Evolutionary conservation across 1,139 yeast genomes (phyloP).

Genomic region (Hansenula sp.): DNA sequence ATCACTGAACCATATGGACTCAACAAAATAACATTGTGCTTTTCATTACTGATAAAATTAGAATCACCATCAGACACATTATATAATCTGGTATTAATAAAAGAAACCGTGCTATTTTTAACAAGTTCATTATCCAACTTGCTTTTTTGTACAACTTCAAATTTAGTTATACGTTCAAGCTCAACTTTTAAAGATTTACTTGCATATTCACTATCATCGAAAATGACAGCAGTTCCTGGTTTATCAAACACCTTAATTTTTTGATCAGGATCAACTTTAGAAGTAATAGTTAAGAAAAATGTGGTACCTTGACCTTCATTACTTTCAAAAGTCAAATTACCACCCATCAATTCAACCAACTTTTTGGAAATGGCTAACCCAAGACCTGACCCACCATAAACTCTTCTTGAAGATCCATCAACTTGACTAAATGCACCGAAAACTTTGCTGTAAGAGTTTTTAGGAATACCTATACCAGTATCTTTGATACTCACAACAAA

Average conservation of each 20-base stretch:
- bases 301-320: constrained; percentile 49
- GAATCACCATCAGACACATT: constrained; percentile 1
- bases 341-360: constrained; percentile 57
- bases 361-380: constrained; percentile 58
- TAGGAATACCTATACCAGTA: constrained; percentile 62
- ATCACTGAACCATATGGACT: constrained; percentile 10
- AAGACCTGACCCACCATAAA: constrained; percentile 57
- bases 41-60: not conserved
- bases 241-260: constrained; percentile 18
- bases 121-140: not conserved
- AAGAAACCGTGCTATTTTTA: constrained; percentile 6
- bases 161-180: constrained; percentile 15
- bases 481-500: constrained; percentile 42
- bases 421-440: constrained; percentile 60
- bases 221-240: constrained; percentile 30
- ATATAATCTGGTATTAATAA: constrained; percentile 7
- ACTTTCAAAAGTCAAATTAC: constrained; percentile 47
- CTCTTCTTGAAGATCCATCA: constrained; percentile 54
- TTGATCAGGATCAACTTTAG: constrained; percentile 21
- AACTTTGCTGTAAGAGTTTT: constrained; percentile 41
- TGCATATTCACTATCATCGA: constrained; percentile 32
- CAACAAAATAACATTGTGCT: constrained; percentile 7
- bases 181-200: constrained; percentile 32
- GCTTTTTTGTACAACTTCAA: constrained; percentile 4
- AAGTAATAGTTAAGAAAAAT: constrained; percentile 35